Base-by-base conservation (phyloP, 2,329 filamentous ascomycete genomes). In the Scleromitrula shiraiana region DNA sequence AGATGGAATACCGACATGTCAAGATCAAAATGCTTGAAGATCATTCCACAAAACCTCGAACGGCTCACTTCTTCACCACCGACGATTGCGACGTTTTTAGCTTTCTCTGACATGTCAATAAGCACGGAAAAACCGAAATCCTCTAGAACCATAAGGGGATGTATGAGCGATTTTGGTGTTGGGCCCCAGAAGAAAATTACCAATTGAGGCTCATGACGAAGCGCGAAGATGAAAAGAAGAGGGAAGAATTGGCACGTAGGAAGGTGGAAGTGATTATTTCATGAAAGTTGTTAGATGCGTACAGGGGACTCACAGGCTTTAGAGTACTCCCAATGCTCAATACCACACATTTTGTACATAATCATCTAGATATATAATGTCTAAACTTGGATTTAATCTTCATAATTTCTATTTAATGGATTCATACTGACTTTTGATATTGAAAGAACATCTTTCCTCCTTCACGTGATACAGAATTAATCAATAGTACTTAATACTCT, bases 221-320 rank as follows among this genome's bases (percentile, higher is more conserved):
- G 22, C 17, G 20, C 7, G 9, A 20, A 46, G 15, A 20, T 51
- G 19, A 29, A 26, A 6, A 27, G 30, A 14, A 8, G 49, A 27
- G 8, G 14, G n/a, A 24, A 32, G 45, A 29, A 50, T 12, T n/a
- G 23, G 41, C 22, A 19, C 39, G 38, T n/a, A 19, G 27, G 20
- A 14, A 23, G 44, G 44, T 10, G 38, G 45, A 20, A n/a, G 50
- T 10, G 40, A 35, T 12, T 42, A 49, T n/a, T 51, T 46, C 32
- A 48, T 50, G 46, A 22, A 44, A 24, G 15, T 56, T 20, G 47
- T 48, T 20, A 50, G 46, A 27, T 52, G 51, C 37, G 33, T 51
- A 37, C 39, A 37, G 35, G 9, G 19, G 17, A 23, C 29, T 30
- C 10, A 4, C 9, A 30, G n/a, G n/a, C n/a, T n/a, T n/a, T n/a